Evolutionary conservation across 495 filamentous ascomycete genomes (phyloP).

Genomic region (Podospora appendiculata): DNA sequence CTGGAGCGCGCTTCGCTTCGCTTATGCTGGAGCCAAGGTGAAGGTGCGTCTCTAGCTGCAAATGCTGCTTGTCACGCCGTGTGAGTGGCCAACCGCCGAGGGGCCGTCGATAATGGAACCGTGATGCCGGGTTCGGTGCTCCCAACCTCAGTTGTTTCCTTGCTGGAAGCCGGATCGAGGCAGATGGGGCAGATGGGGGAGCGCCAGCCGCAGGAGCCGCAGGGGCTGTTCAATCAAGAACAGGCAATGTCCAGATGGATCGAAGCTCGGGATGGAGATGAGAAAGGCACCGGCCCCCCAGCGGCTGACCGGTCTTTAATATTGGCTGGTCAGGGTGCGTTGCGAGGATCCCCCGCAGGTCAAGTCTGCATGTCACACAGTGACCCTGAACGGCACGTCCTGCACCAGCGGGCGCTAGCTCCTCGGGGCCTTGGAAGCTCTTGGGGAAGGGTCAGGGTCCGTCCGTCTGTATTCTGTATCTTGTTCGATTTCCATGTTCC

Average conservation of each 20-base stretch:
- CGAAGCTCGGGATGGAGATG: conserved; percentile 4
- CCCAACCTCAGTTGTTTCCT: not conserved
- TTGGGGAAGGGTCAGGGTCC: not conserved
- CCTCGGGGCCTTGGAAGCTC: conserved; percentile 2
- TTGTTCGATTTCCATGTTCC: too few species aligned
- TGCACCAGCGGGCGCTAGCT: conserved; percentile 20
- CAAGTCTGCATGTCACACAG: conserved; percentile 21
- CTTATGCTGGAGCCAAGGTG: not conserved
- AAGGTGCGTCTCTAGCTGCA: not conserved
- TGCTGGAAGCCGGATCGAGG: not conserved
- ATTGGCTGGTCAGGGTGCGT: conserved; percentile 29
- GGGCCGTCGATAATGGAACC: conserved; percentile 1
- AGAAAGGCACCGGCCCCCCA: conserved; percentile 17
- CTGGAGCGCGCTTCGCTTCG: conserved; percentile 1
- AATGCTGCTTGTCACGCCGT: not conserved
- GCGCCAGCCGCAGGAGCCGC: not conserved
- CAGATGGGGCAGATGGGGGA: conserved; percentile 1
- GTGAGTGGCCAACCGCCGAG: not conserved
- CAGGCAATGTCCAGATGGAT: conserved; percentile 2
- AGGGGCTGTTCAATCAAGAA: conserved; percentile 9
- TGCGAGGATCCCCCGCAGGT: conserved; percentile 15
- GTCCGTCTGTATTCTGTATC: not conserved
- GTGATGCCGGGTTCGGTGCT: conserved; percentile 2
- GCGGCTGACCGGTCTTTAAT: conserved; percentile 41
- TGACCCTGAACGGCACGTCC: conserved; percentile 6